Base-by-base conservation (phyloP, 208 protist genomes). In the Novymonas esmeraldas region DNA sequence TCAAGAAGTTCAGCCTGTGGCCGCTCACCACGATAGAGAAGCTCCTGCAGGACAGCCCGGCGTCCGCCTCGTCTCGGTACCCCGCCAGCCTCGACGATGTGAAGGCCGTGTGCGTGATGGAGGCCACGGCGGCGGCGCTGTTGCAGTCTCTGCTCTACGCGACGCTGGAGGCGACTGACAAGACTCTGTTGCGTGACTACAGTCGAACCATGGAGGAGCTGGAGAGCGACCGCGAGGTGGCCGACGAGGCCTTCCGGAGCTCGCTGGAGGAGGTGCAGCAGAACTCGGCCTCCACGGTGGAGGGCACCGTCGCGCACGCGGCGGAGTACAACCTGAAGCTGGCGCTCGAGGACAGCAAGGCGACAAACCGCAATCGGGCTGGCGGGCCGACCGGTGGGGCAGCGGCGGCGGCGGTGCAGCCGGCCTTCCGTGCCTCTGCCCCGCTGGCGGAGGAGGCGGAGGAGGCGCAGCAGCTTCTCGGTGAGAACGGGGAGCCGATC, bases 151-250 rank as follows among this genome's bases (percentile, higher is more conserved):
- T 94, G 16, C 81, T 96, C 11, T 93, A 91, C 70, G 79, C 77
- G 16, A 71, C 69, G 2, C 64, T 89, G n/a, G 70, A 89, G 51
- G 70, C 81, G 44, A 94, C 91, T 9, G 82, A 91, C 54, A 79
- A 81, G 55, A 66, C 68, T 3, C 69, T 94, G 34, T 59, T 90
- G 60, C 85, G 88, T n/a, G 86, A 93, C 62, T 87, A 87, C 59
- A 90, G 88, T 57, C 85, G 87, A 38, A 96, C 91, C 14, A 66
- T 78, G 31, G 91, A 96, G 70, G 91, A 96, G 64, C 51, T 94
- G 22, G 88, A 94, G 57, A 70, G 66, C 36, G 88, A 94, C 58
- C 81, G 84, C 9, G 66, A 62, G 34, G 70, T 70, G 31, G 73
- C 76, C 10, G 75, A 92, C n/a, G 54, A 79, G 34, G 85, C 91